Percentiles rank a stretch among this genome's conserved stretches.
Evolutionary conservation across 2,329 filamentous ascomycete species (phyloP).

Genomic region (Paracorniculantispora psalliotae): DNA sequence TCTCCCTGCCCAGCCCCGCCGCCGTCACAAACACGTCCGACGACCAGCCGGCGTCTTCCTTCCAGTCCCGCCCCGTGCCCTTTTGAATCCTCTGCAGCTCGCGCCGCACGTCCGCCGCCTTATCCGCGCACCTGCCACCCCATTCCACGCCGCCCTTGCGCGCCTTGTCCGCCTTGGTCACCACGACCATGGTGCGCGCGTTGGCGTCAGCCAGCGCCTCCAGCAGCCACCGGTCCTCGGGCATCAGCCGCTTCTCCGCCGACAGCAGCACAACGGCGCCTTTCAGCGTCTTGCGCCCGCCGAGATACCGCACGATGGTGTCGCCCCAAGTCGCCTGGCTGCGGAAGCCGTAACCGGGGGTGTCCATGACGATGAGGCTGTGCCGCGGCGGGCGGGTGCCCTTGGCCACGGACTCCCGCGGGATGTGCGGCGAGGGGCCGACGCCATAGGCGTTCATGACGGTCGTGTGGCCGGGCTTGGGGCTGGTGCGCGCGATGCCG

Average conservation of each 20-base stretch:
- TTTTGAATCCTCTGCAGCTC: constrained; percentile 23
- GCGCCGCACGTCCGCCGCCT: constrained; percentile 24
- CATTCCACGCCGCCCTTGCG: constrained; percentile 32
- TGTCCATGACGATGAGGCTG: constrained; percentile 46
- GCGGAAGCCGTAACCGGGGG: constrained; percentile 46
- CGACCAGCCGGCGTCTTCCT: constrained; percentile 24
- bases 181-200: constrained; percentile 43
- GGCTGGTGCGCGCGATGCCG: constrained; percentile 44
- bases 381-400: constrained; percentile 39
- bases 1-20: constrained; percentile 31
- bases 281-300: constrained; percentile 39
- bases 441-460: constrained; percentile 54
- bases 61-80: constrained; percentile 24
- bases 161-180: constrained; percentile 54
- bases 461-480: constrained; percentile 47
- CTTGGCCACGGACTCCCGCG: constrained; percentile 23
- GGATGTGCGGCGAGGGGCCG: constrained; percentile 35
- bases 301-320: constrained; percentile 48
- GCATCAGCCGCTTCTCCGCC: constrained; percentile 46
- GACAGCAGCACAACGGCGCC: constrained; percentile 52
- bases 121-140: constrained; percentile 22
- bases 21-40: constrained; percentile 32
- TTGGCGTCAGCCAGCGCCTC: constrained; percentile 40
- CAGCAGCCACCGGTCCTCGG: constrained; percentile 44
- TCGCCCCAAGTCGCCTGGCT: constrained; percentile 47